phyloP scores from a whole-genome alignment of 345 rosid species.

The Citrus inodora region DNA sequence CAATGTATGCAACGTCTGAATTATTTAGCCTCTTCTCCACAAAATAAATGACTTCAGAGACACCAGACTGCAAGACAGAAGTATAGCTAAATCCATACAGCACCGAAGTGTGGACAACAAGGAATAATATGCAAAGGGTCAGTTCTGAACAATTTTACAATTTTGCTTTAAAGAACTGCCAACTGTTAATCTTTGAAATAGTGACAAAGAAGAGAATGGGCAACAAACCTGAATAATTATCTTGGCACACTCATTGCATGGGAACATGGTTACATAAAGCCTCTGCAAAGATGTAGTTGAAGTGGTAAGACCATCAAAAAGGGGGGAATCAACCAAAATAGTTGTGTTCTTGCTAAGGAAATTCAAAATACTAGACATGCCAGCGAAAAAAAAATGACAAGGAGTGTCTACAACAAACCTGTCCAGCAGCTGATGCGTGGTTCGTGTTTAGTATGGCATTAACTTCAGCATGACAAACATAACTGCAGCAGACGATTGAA shows the following conservation, averaged over 20 bases:
- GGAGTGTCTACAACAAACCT: slow-evolving; percentile 36
- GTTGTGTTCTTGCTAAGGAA: background rate
- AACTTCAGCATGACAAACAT: slow-evolving; percentile 98
- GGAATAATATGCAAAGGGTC: background rate
- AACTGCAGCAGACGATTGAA: slow-evolving; percentile 39
- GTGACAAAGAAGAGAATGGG: slow-evolving; percentile 8
- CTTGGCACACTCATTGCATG: slow-evolving; percentile 99
- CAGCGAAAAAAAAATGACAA: background rate
- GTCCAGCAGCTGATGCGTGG: slow-evolving; percentile 89
- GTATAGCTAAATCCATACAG: background rate
- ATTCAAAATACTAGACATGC: background rate
- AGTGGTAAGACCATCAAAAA: slow-evolving; percentile 3
- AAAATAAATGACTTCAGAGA: slow-evolving; percentile 75
- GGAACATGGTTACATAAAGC: slow-evolving; percentile 98
- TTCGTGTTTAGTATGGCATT: slow-evolving; percentile 93
- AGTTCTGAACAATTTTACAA: background rate
- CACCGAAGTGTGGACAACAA: background rate
- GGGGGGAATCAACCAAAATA: background rate
- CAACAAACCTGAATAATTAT: slow-evolving; percentile 82
- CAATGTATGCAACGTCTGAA: slow-evolving; percentile 53
- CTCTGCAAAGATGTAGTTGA: slow-evolving; percentile 46
- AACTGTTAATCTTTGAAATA: background rate
- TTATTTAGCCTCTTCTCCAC: slow-evolving; percentile 60
- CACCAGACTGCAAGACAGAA: slow-evolving; percentile 67
- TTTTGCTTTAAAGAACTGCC: background rate